Percentiles rank a stretch among this genome's conserved stretches.
Evolutionary conservation across 257 asterid genomes (phyloP).

Genomic region (Nicotiana paniculata): DNA sequence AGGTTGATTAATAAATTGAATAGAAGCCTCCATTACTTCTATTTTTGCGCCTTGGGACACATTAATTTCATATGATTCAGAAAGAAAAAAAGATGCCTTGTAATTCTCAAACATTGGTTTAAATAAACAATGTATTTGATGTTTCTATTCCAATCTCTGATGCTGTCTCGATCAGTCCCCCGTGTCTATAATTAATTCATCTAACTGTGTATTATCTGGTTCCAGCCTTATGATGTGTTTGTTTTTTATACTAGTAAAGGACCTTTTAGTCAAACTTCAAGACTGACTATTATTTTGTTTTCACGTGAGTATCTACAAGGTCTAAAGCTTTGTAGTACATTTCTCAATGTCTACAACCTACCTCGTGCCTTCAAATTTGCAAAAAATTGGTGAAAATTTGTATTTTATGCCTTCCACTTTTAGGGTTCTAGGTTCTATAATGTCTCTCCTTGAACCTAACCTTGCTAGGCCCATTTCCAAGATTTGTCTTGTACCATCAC

Average conservation of each 20-base stretch:
- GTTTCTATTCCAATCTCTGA: constrained; percentile 78
- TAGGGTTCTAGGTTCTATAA: constrained; percentile 15
- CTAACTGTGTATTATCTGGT: constrained; percentile 41
- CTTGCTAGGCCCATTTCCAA: constrained; percentile 1
- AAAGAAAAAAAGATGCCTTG: constrained; percentile 24
- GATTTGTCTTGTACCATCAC: constrained; percentile 8
- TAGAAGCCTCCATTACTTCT: constrained; percentile 55
- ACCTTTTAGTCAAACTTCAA: constrained; percentile 31
- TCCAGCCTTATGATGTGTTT: constrained; percentile 47
- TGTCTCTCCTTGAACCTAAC: constrained; percentile 22
- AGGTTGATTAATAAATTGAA: constrained; percentile 21
- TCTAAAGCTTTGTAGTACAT: constrained; percentile 13
- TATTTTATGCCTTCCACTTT: constrained; percentile 20
- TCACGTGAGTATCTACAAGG: constrained; percentile 51
- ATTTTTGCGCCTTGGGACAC: constrained; percentile 61
- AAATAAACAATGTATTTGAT: constrained; percentile 43
- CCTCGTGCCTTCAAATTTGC: constrained; percentile 65
- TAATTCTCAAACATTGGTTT: constrained; percentile 31
- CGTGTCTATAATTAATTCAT: constrained; percentile 15
- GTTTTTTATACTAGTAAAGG: constrained; percentile 28
- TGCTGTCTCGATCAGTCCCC: constrained; percentile 35
- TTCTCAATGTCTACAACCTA: constrained; percentile 20
- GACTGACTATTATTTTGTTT: constrained; percentile 39
- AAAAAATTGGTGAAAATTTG: constrained; percentile 14
- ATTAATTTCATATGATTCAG: constrained; percentile 55